Base-by-base conservation (phyloP, 2,329 filamentous ascomycete species). In the Fusarium sp. region DNA sequence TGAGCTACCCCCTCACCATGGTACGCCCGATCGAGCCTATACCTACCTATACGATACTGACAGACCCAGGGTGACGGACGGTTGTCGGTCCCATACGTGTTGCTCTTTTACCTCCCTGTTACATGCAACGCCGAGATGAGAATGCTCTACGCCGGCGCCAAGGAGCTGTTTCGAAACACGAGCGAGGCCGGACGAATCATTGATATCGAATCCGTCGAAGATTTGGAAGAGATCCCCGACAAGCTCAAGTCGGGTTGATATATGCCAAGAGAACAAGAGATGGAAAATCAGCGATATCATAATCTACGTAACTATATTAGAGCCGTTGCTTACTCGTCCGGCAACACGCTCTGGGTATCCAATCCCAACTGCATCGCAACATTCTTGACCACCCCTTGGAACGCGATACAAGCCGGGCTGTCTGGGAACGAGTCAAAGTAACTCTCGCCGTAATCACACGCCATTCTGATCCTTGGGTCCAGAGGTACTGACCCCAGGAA, bases 381-480 rank as follows among this genome's bases (percentile, higher is more conserved):
- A 57, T 89, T 89, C 78, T 89, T 90, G 38, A 99, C 95, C 11
- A 99, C 95, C 38, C 87, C 87, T 83, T 91, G 92, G 70, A 99
- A 90, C 4, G 96, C 95, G 76, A 88, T 86, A 79, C 94, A 97
- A 2, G 96, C 95, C 37, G 96, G 96, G 76, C 94, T 98, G 77
- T 98, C 95, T 0, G 96, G 94, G 82, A 94, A 99, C 27, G 91
- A 92, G 79, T 98, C 95, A 79, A 98, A 93, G 83, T 97, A 99
- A 83, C 95, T 98, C 89, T 99, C 96, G 6, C 97, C 96, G 82
- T 94, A 98, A 82, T 99, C 96, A 80, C 96, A 98, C 4, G 95
- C 93, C 93, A 98, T 97, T 10, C 96, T 94, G 76, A 99, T 98
- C 71, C 96, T 88, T 5, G 96, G 96, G 79, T 99, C 96, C 62